Evolutionary conservation across 176 grass and related monocot species (phyloP).

Genomic region (Rhynchospora breviuscula): DNA sequence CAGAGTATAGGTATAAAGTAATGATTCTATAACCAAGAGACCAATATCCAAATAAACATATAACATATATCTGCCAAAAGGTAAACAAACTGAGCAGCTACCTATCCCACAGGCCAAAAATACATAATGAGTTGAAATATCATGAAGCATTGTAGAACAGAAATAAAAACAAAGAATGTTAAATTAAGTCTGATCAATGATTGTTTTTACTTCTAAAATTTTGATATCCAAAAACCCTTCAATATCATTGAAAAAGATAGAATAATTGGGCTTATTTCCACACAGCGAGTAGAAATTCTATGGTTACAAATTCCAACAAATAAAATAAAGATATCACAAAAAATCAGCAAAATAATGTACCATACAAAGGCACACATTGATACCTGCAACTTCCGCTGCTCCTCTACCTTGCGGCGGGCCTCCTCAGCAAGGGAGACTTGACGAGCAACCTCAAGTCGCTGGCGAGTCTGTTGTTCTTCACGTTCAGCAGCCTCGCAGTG

Average conservation of each 20-base stretch:
- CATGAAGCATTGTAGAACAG: constrained; percentile 2
- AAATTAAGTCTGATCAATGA: background rate
- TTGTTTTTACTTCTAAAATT: background rate
- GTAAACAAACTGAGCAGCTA: constrained; percentile 19
- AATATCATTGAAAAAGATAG: background rate
- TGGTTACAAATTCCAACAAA: background rate
- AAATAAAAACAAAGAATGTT: background rate
- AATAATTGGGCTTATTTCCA: background rate
- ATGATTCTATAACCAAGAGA: background rate
- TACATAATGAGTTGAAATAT: background rate
- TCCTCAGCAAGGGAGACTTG: constrained; percentile 92
- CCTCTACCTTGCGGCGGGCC: constrained; percentile 83
- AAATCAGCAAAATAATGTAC: constrained; percentile 19
- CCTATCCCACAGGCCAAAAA: constrained; percentile 52
- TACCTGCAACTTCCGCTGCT: constrained; percentile 89
- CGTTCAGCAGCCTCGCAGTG: constrained; percentile 87
- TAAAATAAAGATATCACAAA: constrained; percentile 18
- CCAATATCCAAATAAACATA: background rate
- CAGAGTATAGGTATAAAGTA: background rate
- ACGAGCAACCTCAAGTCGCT: constrained; percentile 83
- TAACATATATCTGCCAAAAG: background rate
- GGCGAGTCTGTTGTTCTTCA: constrained; percentile 85
- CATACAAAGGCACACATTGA: background rate
- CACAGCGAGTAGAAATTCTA: background rate
- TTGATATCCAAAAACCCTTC: background rate